Base-by-base conservation (phyloP, 139 green algal genomes). In the Micractinium conductrix region DNA sequence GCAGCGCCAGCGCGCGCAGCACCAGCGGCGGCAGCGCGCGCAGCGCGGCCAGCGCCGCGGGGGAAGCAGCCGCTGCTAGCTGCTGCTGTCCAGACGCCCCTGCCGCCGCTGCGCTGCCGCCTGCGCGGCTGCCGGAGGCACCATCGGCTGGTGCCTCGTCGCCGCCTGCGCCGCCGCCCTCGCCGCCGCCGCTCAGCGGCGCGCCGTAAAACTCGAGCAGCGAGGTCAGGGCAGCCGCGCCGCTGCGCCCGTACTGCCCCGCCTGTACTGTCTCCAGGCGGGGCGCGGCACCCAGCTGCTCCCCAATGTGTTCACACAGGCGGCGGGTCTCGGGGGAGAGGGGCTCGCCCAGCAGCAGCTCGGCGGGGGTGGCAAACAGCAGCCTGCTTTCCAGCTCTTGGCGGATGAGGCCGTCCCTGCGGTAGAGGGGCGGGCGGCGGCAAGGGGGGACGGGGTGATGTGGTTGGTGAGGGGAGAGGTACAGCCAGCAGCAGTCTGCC, bases 311-410 rank as follows among this genome's bases (percentile, higher is more conserved):
- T 38, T 53, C 78, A 62, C 94, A 82, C 81, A 95, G 80, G n/a
- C 89, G 89, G 28, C 89, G 65, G 16, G 90, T 95, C 38, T 84
- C 38, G 26, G 60, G 12, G 26, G 81, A 88, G 1, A 94, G 42
- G 7, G 81, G 82, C 53, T 86, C 83, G 1, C 88, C 78, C 0
- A 94, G 58, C 33, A 98, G 85, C 10, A 98, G 53, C 88, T 98
- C 95, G 0, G 89, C 85, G 16, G 95, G 95, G 0, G 87, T 70
- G 4, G 92, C 50, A 38, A 86, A 87, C 80, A 97, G 72, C 60
- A 98, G 86, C 44, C 78, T 68, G 14, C 89, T 82, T 84, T 98
- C 95, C 26, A 98, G 87, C 38, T 93, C 87, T 0, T 62, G 21
- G 2, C 93, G 86, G 83, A 94, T 63, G 37, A 88, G 55, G 5